Evolutionary conservation across 2,329 filamentous ascomycete species (phyloP), one percentile per base, ranked within the genome.

Genomic region (Xylaria sp.): DNA sequence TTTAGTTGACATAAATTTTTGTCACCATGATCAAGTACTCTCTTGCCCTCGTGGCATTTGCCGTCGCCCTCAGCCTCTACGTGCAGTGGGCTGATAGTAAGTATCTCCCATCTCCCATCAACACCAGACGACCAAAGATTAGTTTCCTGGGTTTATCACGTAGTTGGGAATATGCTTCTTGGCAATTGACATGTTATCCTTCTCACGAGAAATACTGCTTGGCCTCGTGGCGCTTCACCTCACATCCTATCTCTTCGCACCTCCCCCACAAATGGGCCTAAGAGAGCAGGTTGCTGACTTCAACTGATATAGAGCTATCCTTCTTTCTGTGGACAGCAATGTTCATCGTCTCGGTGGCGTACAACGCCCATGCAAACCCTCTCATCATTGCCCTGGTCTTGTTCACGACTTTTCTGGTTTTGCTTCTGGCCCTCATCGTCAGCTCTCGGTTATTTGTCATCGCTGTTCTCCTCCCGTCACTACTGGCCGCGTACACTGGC

Each of bases 61-160:
- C 33, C 7, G 3, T 51, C 15, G n/a, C n/a, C 13, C 5, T 61
- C 17, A 45, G 25, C 54, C 17, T 20, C 39, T 33, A 27, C 27
- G 60, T 44, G n/a, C 53, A 42, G 7, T 62, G 58, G 58, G 6
- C 22, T 11, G 33, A 31, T 29, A 15, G 65, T 67, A 64, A 67
- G 61, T 51, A 15, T 56, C 29, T 22, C 20, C 27, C 6, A 10
- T 6, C 6, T 31, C 36, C 29, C 17, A 27, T 15, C n/a, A n/a
- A n/a, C n/a, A n/a, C n/a, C n/a, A 9, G 42, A 44, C 2, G 17
- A 9, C 42, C 36, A 5, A n/a, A 15, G 3, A 31, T 10, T 1
- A 5, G 39, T 20, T 53, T n/a, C n/a, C 5, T 15, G 22, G 5
- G 38, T 20, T 5, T 39, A 36, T 38, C 20, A 11, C 5, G 3